phyloP scores from a whole-genome alignment of 345 rosid species.

The Corchorus capsularis region DNA sequence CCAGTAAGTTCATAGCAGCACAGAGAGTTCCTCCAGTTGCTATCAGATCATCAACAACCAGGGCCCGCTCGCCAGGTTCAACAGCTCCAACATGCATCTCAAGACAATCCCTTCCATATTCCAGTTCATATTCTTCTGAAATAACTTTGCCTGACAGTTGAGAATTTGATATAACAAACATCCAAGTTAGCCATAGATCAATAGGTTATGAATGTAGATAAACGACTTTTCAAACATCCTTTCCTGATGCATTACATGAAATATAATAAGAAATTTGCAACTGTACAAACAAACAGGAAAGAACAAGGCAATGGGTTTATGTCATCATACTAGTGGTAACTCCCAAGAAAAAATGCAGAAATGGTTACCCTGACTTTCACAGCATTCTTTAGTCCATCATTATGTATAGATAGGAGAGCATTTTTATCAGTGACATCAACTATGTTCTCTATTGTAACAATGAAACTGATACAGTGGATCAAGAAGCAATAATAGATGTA shows the following conservation, averaged over 20 bases:
- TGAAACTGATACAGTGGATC: background rate
- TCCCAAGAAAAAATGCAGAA: background rate
- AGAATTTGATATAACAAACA: background rate
- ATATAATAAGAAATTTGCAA: background rate
- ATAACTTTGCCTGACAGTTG: conserved; percentile 68
- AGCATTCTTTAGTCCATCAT: background rate
- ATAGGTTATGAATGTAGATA: background rate
- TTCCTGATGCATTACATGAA: background rate
- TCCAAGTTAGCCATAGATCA: background rate
- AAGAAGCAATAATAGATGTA: background rate
- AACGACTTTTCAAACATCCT: background rate
- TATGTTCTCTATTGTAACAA: conserved; percentile 5
- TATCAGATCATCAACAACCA: conserved; percentile 87
- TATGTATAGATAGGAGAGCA: background rate
- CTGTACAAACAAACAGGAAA: background rate
- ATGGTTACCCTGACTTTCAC: background rate
- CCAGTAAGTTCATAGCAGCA: conserved; percentile 90
- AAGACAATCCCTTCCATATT: conserved; percentile 87
- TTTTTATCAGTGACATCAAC: background rate
- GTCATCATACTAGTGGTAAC: background rate
- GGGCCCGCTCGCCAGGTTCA: conserved; percentile 66
- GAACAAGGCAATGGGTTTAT: background rate
- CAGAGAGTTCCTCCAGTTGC: conserved; percentile 98
- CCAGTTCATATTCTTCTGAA: conserved; percentile 80
- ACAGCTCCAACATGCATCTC: conserved; percentile 96